These are phyloP conservation scores for Aechmea fasciata DNA, from an alignment of 176 grass and related monocot genomes.

Conservation along the genomic window DNA sequence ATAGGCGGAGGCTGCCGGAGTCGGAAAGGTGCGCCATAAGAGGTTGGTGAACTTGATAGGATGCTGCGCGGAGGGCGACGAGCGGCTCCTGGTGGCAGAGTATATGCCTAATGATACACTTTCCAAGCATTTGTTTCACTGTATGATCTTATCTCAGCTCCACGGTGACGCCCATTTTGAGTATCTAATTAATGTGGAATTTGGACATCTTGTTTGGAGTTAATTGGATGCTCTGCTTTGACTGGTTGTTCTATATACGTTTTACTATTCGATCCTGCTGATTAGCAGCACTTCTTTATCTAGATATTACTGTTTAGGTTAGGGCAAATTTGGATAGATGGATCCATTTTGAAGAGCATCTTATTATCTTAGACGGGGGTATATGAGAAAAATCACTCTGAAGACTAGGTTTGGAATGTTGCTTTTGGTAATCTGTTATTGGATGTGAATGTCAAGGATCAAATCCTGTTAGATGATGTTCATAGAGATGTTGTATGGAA, in stretches of 20 bases:
- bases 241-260: neutral
- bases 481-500: no score
- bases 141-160: conserved; percentile 30
- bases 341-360: no score
- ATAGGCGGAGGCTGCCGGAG: conserved; percentile 77
- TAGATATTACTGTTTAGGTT: no score
- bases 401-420: no score
- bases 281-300: no score
- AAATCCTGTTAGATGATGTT: no score
- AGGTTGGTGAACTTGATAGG: conserved; percentile 93
- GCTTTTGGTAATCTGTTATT: no score
- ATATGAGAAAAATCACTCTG: no score
- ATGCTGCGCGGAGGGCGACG: conserved; percentile 94
- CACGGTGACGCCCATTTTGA: neutral
- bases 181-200: neutral
- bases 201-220: neutral
- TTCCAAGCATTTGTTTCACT: conserved; percentile 98
- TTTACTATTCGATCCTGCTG: no score
- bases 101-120: conserved; percentile 99
- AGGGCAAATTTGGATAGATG: no score
- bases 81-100: conserved; percentile 90
- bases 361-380: no score
- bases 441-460: no score
- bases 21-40: conserved; percentile 90
- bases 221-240: neutral